Conservation (phyloP, 2,329 filamentous ascomycete genomes). For the Sporothrix brunneoviolacea region DNA sequence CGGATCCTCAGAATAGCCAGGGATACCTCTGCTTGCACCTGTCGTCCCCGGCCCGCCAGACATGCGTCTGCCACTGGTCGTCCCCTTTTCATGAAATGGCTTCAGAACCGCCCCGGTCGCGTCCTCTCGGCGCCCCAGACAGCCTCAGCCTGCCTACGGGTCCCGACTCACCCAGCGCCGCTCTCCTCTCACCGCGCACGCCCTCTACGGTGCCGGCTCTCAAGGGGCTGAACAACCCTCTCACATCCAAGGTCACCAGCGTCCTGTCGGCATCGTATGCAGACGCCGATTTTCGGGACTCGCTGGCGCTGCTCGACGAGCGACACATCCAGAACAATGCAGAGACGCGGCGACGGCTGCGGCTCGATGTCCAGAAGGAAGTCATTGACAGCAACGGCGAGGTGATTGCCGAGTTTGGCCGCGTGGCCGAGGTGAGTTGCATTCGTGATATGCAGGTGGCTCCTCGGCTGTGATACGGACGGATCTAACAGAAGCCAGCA, state of each 20-base stretch:
- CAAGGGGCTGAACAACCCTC: conserved; percentile 49
- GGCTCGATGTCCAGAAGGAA: conserved; percentile 81
- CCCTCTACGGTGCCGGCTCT: conserved; percentile 21
- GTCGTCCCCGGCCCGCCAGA: neutral
- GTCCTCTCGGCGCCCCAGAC: conserved; percentile 1
- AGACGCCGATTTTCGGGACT: conserved; percentile 84
- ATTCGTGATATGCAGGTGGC: neutral
- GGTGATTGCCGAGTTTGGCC: conserved; percentile 80
- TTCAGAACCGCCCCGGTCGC: conserved; percentile 5
- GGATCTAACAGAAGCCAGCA: conserved; percentile 49
- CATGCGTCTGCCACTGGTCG: conserved; percentile 7
- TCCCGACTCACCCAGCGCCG: neutral
- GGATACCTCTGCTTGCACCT: neutral
- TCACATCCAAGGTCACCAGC: conserved; percentile 74
- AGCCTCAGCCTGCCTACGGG: neutral
- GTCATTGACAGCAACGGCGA: conserved; percentile 89
- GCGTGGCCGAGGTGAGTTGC: conserved; percentile 69
- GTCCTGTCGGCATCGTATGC: conserved; percentile 89
- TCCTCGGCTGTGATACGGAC: conserved; percentile 15
- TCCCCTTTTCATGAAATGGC: conserved; percentile 14
- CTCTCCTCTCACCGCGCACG: conserved; percentile 28
- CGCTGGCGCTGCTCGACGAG: conserved; percentile 69
- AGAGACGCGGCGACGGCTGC: conserved; percentile 70
- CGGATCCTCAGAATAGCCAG: neutral
- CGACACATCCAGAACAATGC: conserved; percentile 66